Conservation (phyloP, 441 rosid species). For the Mallotus japonicus region DNA sequence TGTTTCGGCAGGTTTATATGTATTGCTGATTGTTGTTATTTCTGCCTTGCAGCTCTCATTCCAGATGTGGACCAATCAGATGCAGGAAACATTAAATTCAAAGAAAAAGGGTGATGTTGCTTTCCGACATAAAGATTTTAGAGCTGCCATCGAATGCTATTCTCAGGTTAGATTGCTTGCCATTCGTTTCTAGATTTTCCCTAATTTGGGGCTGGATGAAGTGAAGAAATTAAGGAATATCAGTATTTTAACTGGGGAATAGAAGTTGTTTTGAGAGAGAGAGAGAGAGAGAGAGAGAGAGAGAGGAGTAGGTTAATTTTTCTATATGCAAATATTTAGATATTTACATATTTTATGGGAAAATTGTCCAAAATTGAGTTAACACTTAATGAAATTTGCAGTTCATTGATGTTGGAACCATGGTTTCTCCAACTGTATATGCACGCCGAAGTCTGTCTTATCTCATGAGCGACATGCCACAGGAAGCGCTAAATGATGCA, state of each 20-base stretch:
- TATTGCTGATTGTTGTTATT: constrained; percentile 14
- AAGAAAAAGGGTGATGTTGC: constrained; percentile 86
- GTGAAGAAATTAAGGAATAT: not conserved
- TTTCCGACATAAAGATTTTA: constrained; percentile 71
- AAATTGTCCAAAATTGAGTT: constrained; percentile 6
- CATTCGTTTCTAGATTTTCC: not conserved
- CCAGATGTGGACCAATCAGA: constrained; percentile 82
- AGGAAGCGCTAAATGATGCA: constrained; percentile 73
- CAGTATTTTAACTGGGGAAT: not conserved
- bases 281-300: not conserved
- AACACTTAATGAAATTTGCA: constrained; percentile 33
- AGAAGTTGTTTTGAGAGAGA: not conserved
- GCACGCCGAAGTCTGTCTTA: constrained; percentile 76
- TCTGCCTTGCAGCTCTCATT: constrained; percentile 70
- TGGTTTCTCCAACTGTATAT: constrained; percentile 72
- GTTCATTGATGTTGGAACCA: constrained; percentile 75
- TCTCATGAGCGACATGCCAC: constrained; percentile 63
- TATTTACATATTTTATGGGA: not conserved
- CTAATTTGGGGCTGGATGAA: not conserved
- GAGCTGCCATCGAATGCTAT: constrained; percentile 61
- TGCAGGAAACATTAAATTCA: constrained; percentile 78
- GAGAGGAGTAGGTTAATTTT: not conserved
- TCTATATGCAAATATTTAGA: not conserved
- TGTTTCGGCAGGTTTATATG: not conserved
- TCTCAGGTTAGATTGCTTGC: constrained; percentile 54